Conservation (phyloP, 202 grass and related monocot species). For the Musa balbisiana region DNA sequence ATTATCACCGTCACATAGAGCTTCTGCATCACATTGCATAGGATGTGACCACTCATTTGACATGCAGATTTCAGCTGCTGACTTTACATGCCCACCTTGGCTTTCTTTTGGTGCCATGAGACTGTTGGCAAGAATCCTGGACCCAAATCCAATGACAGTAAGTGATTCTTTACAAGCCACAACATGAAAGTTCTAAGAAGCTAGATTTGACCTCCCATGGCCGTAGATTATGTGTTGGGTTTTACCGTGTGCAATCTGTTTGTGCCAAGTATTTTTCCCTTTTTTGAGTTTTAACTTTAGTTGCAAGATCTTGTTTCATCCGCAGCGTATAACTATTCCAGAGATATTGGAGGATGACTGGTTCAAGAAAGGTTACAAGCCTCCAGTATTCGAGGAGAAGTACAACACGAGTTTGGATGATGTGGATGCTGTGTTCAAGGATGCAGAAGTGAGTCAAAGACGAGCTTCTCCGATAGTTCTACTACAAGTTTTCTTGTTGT, state of each 20-base stretch:
- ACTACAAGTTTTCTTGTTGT: not conserved
- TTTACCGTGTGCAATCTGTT: too few relatives aligned
- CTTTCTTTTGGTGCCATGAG: constrained; percentile 69
- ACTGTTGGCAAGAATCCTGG: constrained; percentile 73
- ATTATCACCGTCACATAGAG: constrained; percentile 22
- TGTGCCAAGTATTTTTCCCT: too few relatives aligned
- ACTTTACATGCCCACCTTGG: constrained; percentile 65
- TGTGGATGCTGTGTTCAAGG: constrained; percentile 74
- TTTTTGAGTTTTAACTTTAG: too few relatives aligned
- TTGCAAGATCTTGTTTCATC: too few relatives aligned
- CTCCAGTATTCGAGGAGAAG: constrained; percentile 52
- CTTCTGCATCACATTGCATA: constrained; percentile 9
- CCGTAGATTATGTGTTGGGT: not conserved
- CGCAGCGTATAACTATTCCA: constrained; percentile 55
- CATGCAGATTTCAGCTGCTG: constrained; percentile 55
- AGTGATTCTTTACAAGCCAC: not conserved
- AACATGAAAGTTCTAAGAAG: not conserved
- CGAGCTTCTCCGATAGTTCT: not conserved
- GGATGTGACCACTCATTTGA: not conserved
- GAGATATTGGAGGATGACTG: constrained; percentile 82
- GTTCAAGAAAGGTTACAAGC: constrained; percentile 64
- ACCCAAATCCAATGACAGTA: constrained; percentile 78
- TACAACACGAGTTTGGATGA: constrained; percentile 58
- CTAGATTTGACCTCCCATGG: too few relatives aligned
- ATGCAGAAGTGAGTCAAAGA: constrained; percentile 54